Evolutionary conservation across 1,284 basidiomycete species (phyloP), one percentile per base, ranked within the genome.

Genomic region (Microbotryum saponariae): DNA sequence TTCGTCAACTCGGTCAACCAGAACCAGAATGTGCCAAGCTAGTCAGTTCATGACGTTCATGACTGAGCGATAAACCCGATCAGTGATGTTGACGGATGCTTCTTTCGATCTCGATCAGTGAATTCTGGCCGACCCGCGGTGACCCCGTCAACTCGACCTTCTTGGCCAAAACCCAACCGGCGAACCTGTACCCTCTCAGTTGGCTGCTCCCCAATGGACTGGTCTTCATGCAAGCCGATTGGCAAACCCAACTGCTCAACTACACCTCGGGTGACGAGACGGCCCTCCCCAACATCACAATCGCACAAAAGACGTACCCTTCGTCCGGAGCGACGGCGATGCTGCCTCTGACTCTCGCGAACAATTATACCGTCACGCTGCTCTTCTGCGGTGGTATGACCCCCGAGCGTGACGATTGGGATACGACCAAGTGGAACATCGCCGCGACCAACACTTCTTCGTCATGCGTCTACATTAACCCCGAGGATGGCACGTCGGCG

Each of bases 111-210:
- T 87, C 51, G 51, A 25, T 5, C 29, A 45, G 46, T 47, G 52
- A 54, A 49, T 60, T 54, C 27, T 60, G 33, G 46, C 60, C 60
- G 8, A 57, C 23, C 14, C 21, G 51, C 4, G 60, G 50, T n/a
- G 55, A 44, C 9, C 46, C 45, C 6, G 23, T 48, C 25, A 56
- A 53, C 27, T 49, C 46, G 46, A 37, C 23, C 18, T 57, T 96
- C 77, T 82, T 96, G 77, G 76, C 82, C 63, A 79, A 83, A 51
- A 90, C 91, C 0, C 87, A 88, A 50, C 91, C 91, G 51, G 81
- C 92, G 71, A 94, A 96, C 77, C 81, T 91, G 4, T 96, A 92
- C 68, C 83, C 89, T 0, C 84, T 90, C 69, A 84, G 87, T 0
- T 94, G 82, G 82, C 80, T 92, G 57, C 81, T 94, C 79, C 83